phyloP scores from a whole-genome alignment of 2,329 filamentous ascomycete genomes.

The Coleophoma eucalyptorum region DNA sequence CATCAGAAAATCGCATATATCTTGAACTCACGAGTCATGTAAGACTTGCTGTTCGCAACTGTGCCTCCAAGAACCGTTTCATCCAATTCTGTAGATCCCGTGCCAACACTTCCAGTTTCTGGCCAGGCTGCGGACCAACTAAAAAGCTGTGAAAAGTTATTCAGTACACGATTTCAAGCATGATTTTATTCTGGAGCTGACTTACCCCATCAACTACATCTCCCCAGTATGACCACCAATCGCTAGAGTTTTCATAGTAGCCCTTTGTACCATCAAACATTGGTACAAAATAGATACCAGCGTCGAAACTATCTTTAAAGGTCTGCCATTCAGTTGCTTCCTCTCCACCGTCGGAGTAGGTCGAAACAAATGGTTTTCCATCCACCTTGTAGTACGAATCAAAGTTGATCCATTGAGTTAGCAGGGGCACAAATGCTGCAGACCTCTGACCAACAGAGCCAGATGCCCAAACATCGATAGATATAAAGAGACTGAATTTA shows the following conservation, averaged over 20 bases:
- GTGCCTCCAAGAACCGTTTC: background rate
- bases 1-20: background rate
- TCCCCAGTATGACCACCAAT: background rate
- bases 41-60: background rate
- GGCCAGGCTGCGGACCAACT: background rate
- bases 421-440: background rate
- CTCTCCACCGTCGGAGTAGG: background rate
- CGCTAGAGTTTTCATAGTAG: background rate
- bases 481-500: background rate
- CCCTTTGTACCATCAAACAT: background rate
- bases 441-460: background rate
- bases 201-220: background rate
- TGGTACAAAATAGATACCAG: background rate
- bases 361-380: background rate
- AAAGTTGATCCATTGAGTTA: background rate
- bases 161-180: background rate
- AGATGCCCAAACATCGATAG: background rate
- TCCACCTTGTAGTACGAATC: background rate
- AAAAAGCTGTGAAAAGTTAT: background rate
- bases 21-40: background rate
- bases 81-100: background rate
- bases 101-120: background rate
- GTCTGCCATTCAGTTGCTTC: background rate
- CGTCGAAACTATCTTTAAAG: background rate
- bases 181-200: background rate